Base-by-base conservation (phyloP, 148 eudicot species). In the Agrostemma githago region DNA sequence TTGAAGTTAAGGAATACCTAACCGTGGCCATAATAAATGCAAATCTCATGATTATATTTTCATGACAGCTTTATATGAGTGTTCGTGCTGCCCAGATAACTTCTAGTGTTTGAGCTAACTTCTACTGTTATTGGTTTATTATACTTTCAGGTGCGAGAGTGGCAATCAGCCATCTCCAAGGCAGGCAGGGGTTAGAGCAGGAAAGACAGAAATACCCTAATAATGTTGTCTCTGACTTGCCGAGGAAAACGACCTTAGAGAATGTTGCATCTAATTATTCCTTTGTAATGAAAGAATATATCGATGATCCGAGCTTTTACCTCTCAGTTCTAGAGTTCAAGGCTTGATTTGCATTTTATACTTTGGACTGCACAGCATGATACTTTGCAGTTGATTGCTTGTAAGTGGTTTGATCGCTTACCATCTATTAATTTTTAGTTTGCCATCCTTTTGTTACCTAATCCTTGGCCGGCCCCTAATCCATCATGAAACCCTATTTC, bases 121-220 rank as follows among this genome's bases (percentile, higher is more conserved):
- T 8, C 37, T 65, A 2, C 16, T 72, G 34, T 0, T 58, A 39
- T 69, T 62, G 74, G 6, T 20, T 60, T 5, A 14, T 62, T 46
- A 39, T 43, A 19, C 72, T 44, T 78, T 63, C 82, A 95, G 98
- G 97, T 76, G 96, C 97, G 72, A 86, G 93, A 83, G 77, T 95
- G 43, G 98, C 89, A 78, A 89, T 94, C 66, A 88, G 98, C 79
- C 93, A 89, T 85, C 86, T 82, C 62, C 75, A 82, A 73, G 98
- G 98, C 38, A 89, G 90, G 79, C 80, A 83, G 68, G 83, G 65
- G 48, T 77, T 86, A 8, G 88, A 86, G 77, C 81, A 87, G 79
- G 92, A 92, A 80, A 67, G 78, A 46, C 77, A 60, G 68, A 87
- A 83, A 64, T 83, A 79, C 82, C 90, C 86, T 38, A 96, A 89